Evolutionary conservation across 2,329 filamentous ascomycete species (phyloP), one percentile per base, ranked within the genome.

Genomic region (Scytalidium sp.): DNA sequence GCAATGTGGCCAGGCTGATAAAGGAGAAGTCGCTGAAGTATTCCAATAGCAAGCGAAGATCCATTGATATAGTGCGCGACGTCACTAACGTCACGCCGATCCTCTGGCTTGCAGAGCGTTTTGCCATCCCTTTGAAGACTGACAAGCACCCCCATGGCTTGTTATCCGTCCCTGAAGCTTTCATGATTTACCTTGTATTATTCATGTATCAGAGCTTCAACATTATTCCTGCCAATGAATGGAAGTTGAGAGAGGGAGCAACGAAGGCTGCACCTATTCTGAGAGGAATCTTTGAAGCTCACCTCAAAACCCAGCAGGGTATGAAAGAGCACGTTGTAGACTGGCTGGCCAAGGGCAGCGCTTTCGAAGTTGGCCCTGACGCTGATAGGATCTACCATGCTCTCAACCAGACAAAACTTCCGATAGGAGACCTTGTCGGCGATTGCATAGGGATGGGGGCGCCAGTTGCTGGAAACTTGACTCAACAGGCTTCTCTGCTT

Each of bases 91-190:
- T 87, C 22, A 78, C 75, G 0, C 83, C 85, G 11, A 72, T 76
- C 41, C 58, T 72, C 36, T 77, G 72, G 71, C 64, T 76, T 17
- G 72, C 74, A 1, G 69, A 75, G 15, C 70, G 73, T n/a, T 75
- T 76, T 62, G 80, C 82, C 44, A 70, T 90, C 3, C 85, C 87
- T 0, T 70, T 90, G 36, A 88, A 88, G 70, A 84, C 80, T 0
- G 64, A 67, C 2, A 72, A 80, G 10, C 79, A 82, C 45, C 79
- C 81, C 2, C 79, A 75, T 56, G 86, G 85, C 2, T 46, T 79
- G 7, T 42, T 79, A 17, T 69, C 72, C 1, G 57, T 74, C 15
- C 66, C 73, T 11, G 71, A 79, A 52, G 65, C 72, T 0, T 79
- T 78, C 58, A 69, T 65, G 2, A 66, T 68, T 17, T 75, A 68